A percentile compares a stretch with the other conserved stretches of the same genome.
These are phyloP conservation scores for Paxillus involutus DNA, from an alignment of 768 basidiomycete species.

Conservation along the genomic window DNA sequence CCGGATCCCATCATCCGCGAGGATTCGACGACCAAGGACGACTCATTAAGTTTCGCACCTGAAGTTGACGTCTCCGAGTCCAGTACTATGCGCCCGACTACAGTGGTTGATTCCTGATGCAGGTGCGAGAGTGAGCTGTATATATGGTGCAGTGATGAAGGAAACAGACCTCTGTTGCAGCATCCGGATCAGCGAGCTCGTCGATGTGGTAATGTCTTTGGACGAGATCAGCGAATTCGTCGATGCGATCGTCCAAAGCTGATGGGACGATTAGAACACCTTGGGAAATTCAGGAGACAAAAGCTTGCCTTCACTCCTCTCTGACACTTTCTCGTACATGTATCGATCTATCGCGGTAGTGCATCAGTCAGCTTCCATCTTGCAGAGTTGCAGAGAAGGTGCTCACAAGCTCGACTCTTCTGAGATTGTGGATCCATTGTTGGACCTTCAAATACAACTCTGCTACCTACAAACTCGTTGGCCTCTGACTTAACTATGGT, in stretches of 20 bases:
- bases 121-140: slow-evolving; percentile 1
- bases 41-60: slow-evolving; percentile 69
- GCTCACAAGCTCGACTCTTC: slow-evolving; percentile 59
- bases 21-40: slow-evolving; percentile 76
- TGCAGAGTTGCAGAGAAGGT: background rate
- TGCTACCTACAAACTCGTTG: slow-evolving; percentile 20
- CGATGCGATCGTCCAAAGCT: slow-evolving; percentile 88
- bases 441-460: slow-evolving; percentile 31
- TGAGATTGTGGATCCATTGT: slow-evolving; percentile 28
- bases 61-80: slow-evolving; percentile 61
- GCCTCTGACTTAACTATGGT: slow-evolving; percentile 18
- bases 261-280: slow-evolving; percentile 1
- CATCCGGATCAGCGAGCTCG: slow-evolving; percentile 79
- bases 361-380: slow-evolving; percentile 1
- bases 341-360: slow-evolving; percentile 62
- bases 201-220: slow-evolving; percentile 63
- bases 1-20: slow-evolving; percentile 74
- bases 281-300: slow-evolving; percentile 1
- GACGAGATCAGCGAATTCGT: slow-evolving; percentile 78
- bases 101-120: slow-evolving; percentile 57
- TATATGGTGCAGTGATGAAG: background rate
- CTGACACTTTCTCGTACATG: slow-evolving; percentile 90
- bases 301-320: slow-evolving; percentile 72
- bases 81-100: slow-evolving; percentile 72
- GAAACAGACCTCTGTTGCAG: slow-evolving; percentile 47